Base-by-base conservation (phyloP, 257 asterid genomes). In the Solanum pennellii region DNA sequence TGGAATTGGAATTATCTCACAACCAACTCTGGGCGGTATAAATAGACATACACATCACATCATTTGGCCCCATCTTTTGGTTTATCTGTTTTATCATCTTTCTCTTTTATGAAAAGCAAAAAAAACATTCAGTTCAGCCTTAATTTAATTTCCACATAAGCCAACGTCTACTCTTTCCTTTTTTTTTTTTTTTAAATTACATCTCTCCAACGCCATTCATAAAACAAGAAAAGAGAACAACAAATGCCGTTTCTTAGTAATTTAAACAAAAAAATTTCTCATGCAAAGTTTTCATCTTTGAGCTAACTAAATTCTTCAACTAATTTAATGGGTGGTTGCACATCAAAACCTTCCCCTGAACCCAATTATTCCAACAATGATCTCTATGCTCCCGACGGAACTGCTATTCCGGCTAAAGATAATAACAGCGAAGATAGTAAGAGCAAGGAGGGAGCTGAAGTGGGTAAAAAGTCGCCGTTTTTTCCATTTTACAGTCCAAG, bases 401-500 rank as follows among this genome's bases (percentile, higher is more conserved):
- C 76, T 65, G 89, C 87, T 29, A 87, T 73, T 35, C 90, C 68
- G 14, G 15, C 87, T 37, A 65, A 76, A 75, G 77, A 6, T 33
- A 33, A 71, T 73, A 71, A 89, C 56, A 83, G 86, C 6, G 42
- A 33, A 60, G n/a, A 71, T 2, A 71, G 16, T 71, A 71, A 20
- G 14, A 71, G 44, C 25, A 71, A 71, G n/a, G 77, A 33, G 77
- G 44, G 12, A 71, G 14, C 80, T 35, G 97, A 93, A 71, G 88
- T 68, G 12, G 94, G 92, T 8, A 94, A 91, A 83, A 96, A 92
- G 83, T 95, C 98, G 8, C 98, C 98, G 3, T 92, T 94, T 87
- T 95, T 94, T 82, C 96, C 98, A 16, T 96, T 96, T 56, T 95
- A 95, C 93, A 95, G 97, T 87, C 99, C 99, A 1, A 96, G 99